phyloP scores from a whole-genome alignment of 2,329 filamentous ascomycete genomes.

The Chalara sp. region DNA sequence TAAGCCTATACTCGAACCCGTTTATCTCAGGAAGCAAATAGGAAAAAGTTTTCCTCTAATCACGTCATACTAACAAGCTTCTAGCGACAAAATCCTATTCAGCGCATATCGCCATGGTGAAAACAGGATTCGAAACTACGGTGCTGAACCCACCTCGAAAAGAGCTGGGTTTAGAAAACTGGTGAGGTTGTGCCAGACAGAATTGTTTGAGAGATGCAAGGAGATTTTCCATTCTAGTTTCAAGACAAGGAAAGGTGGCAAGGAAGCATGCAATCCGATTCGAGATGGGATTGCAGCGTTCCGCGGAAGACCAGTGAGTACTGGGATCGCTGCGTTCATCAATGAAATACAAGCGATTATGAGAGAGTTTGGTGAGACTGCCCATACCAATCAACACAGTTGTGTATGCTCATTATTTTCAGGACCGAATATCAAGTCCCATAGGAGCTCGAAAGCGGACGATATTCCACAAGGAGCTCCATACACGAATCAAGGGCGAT shows the following conservation, averaged over 20 bases:
- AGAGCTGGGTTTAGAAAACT: constrained; percentile 15
- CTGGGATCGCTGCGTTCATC: constrained; percentile 16
- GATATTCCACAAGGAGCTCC: constrained; percentile 9
- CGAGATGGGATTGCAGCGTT: constrained; percentile 23
- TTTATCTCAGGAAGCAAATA: background rate
- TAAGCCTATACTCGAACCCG: background rate
- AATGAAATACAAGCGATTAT: constrained; percentile 17
- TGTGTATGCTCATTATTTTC: constrained; percentile 10
- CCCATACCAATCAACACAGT: background rate
- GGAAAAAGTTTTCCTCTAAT: constrained; percentile 15
- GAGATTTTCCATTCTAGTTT: constrained; percentile 28
- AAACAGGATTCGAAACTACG: constrained; percentile 17
- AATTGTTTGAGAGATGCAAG: constrained; percentile 26
- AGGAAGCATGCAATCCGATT: constrained; percentile 26
- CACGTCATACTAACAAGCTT: constrained; percentile 8
- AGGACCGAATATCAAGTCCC: constrained; percentile 19
- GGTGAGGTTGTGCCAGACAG: constrained; percentile 19
- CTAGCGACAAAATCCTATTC: constrained; percentile 16
- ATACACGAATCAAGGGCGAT: constrained; percentile 21
- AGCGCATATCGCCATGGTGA: constrained; percentile 18
- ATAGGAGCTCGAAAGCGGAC: constrained; percentile 9
- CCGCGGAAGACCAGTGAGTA: constrained; percentile 15
- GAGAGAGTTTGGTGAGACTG: constrained; percentile 20
- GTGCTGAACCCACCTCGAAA: constrained; percentile 15
- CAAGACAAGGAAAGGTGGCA: constrained; percentile 26